phyloP scores from a whole-genome alignment of 768 basidiomycete genomes.

The Hebeloma cylindrosporum region DNA sequence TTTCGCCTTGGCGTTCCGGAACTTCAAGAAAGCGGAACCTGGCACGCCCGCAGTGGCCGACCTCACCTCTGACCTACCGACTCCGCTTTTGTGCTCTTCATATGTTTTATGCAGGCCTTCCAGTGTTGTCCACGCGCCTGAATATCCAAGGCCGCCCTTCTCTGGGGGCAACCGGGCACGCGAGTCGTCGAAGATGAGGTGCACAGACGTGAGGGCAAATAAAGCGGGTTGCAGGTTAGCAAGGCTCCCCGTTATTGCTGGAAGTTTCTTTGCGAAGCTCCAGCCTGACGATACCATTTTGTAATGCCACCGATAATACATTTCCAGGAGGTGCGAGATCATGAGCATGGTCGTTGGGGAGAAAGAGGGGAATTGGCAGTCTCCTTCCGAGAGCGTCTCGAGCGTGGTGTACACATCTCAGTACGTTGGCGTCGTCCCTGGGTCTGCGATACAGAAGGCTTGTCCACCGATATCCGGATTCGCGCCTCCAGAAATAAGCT shows the following conservation, averaged over 20 bases:
- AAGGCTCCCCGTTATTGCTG: conserved; percentile 47
- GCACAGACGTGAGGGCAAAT: conserved; percentile 51
- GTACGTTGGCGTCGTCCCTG: conserved; percentile 60
- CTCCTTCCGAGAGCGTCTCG: conserved; percentile 54
- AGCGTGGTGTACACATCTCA: conserved; percentile 62
- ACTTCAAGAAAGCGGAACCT: conserved; percentile 39
- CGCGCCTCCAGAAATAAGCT: conserved; percentile 33
- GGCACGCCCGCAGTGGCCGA: conserved; percentile 40
- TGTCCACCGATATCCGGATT: conserved; percentile 74
- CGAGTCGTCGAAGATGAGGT: conserved; percentile 67
- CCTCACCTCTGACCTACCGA: conserved; percentile 34
- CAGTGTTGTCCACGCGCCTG: conserved; percentile 55
- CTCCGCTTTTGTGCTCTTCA: conserved; percentile 38
- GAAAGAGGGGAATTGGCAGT: conserved; percentile 52
- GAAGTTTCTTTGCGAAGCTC: conserved; percentile 34
- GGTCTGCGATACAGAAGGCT: conserved; percentile 65
- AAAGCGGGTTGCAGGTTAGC: conserved; percentile 60
- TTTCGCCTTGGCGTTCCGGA: conserved; percentile 21
- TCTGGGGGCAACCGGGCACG: conserved; percentile 53
- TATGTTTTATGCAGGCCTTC: conserved; percentile 59
- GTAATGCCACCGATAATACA: conserved; percentile 49
- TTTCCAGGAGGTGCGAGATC: conserved; percentile 60
- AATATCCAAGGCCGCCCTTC: conserved; percentile 65
- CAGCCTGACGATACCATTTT: conserved; percentile 34
- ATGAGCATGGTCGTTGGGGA: conserved; percentile 65